Conservation (phyloP, 176 grass and related monocot genomes). For the Elymus sibiricus region DNA sequence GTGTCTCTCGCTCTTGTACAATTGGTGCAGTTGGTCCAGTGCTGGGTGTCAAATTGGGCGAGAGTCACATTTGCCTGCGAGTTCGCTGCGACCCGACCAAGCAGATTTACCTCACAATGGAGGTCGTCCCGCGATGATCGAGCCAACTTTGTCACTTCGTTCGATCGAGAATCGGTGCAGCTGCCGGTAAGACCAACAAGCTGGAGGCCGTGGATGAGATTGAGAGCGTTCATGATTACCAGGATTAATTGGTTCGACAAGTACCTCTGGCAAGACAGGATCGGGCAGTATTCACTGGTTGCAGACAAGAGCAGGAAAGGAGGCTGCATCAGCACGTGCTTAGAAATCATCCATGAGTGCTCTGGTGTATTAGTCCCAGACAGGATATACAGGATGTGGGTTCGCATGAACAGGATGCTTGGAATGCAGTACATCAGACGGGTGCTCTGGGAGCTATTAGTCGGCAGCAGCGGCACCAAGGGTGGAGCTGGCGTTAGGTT, state of each 20-base stretch:
- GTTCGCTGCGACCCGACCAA: no score
- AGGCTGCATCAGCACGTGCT: no score
- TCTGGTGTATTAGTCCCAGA: no score
- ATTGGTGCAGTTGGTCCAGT: not conserved
- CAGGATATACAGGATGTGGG: no score
- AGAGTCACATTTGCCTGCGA: not conserved
- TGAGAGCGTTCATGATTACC: not conserved
- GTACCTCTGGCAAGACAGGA: not conserved
- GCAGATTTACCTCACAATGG: no score
- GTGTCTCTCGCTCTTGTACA: slow-evolving; percentile 13
- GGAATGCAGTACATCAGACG: not conserved
- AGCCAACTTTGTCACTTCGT: no score
- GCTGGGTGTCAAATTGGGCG: slow-evolving; percentile 20
- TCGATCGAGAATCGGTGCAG: no score
- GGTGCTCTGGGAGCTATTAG: not conserved
- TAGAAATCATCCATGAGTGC: no score
- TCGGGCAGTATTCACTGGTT: not conserved
- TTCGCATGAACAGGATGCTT: not conserved
- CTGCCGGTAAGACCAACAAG: no score
- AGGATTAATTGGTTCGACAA: slow-evolving; percentile 12
- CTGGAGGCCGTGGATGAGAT: slow-evolving; percentile 14
- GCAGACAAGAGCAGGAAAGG: no score
- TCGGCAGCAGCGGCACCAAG: not conserved
- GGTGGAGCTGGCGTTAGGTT: not conserved
- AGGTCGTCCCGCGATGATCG: no score